A percentile compares a stretch with the other conserved stretches of the same genome.
Evolutionary conservation across 306 rosid genomes (phyloP).

Genomic region (Cucurbita ficifolia): DNA sequence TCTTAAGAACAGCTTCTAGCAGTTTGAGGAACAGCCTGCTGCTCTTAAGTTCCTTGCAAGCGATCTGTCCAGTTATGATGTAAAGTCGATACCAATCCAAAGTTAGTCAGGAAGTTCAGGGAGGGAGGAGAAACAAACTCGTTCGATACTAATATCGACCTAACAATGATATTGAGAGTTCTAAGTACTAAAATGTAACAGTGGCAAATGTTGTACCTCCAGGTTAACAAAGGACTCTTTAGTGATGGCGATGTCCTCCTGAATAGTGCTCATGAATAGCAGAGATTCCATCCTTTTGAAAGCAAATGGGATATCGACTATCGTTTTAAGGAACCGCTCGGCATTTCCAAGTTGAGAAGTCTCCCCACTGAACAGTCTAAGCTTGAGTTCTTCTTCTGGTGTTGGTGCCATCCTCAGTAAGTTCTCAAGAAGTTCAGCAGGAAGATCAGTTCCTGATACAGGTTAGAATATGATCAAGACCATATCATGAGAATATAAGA

Average conservation of each 20-base stretch:
- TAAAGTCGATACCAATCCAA: constrained; percentile 10
- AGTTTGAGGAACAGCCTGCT: constrained; percentile 88
- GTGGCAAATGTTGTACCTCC: constrained; percentile 40
- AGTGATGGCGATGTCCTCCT: constrained; percentile 46
- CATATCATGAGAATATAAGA: background rate
- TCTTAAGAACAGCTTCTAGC: constrained; percentile 97
- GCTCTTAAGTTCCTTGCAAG: constrained; percentile 64
- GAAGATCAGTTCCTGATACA: constrained; percentile 78
- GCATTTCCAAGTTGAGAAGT: constrained; percentile 66
- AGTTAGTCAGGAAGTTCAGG: background rate
- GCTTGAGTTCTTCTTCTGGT: constrained; percentile 79
- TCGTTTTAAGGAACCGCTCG: constrained; percentile 63
- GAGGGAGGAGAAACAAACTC: background rate
- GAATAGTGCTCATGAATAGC: constrained; percentile 62
- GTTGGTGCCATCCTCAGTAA: constrained; percentile 88
- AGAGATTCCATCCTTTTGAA: constrained; percentile 71
- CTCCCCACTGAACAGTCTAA: constrained; percentile 51
- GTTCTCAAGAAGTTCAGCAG: constrained; percentile 56
- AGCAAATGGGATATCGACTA: constrained; percentile 73
- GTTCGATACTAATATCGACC: background rate
- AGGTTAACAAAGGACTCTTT: constrained; percentile 48
- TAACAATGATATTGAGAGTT: background rate
- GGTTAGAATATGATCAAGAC: background rate
- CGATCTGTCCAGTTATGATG: constrained; percentile 40
- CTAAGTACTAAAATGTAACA: background rate